Percentiles rank a stretch among this genome's conserved stretches.
Evolutionary conservation across 2,329 filamentous ascomycete species (phyloP).

Genomic region (Fusarium redolens): DNA sequence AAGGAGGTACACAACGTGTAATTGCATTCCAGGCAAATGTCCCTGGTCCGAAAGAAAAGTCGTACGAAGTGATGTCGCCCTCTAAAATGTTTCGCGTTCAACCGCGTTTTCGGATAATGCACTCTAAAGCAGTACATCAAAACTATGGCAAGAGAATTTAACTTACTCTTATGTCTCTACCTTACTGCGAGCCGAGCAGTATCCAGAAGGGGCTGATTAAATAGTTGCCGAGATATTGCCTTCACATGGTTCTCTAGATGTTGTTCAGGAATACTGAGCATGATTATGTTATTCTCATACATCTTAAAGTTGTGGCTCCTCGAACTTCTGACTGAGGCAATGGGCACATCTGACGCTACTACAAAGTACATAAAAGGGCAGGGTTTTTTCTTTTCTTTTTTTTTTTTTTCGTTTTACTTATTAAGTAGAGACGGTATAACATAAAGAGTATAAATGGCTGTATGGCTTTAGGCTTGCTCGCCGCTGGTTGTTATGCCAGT

Average conservation of each 20-base stretch:
- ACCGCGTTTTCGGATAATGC: background rate
- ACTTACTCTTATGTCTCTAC: background rate
- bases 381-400: rapidly evolving
- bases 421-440: background rate
- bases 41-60: background rate
- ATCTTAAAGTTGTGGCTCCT: background rate
- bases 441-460: no score
- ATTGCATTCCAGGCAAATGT: constrained; percentile 14
- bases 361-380: background rate
- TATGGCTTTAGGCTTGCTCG: background rate
- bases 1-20: constrained; percentile 2
- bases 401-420: background rate
- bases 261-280: background rate
- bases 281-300: background rate
- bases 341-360: no score
- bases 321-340: background rate
- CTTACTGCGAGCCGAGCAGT: no score
- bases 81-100: background rate
- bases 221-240: background rate
- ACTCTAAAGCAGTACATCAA: background rate
- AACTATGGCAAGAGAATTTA: background rate
- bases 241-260: background rate
- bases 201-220: background rate
- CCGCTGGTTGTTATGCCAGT: background rate
- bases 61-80: background rate